phyloP scores from a whole-genome alignment of 257 asterid genomes.

The Fraxinus pennsylvanica region DNA sequence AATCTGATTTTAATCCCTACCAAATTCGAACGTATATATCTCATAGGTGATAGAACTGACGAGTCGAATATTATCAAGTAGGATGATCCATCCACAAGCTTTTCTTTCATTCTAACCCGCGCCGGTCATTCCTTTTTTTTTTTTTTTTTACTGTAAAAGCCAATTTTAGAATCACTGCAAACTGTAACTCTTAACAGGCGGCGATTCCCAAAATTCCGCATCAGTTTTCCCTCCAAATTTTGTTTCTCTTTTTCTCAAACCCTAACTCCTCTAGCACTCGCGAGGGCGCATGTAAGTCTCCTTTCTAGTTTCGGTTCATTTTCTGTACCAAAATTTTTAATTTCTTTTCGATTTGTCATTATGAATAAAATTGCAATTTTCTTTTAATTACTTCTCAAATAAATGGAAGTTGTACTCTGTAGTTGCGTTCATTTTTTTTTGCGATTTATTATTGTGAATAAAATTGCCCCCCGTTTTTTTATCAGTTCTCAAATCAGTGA shows the following conservation, averaged over 20 bases:
- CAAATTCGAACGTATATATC: too few species aligned
- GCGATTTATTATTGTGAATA: not conserved
- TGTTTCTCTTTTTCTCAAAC: slow-evolving; percentile 9
- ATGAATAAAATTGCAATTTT: not conserved
- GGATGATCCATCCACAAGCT: not conserved
- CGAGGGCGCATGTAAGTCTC: not conserved
- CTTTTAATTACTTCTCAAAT: slow-evolving; percentile 8
- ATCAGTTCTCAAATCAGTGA: not conserved
- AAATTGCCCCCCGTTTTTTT: not conserved
- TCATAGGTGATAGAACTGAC: too few species aligned
- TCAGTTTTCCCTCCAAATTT: slow-evolving; percentile 37
- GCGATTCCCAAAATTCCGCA: not conserved
- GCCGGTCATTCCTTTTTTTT: not conserved
- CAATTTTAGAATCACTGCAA: not conserved
- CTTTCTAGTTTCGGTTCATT: not conserved
- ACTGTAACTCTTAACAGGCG: not conserved
- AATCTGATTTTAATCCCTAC: too few species aligned
- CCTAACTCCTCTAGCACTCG: slow-evolving; percentile 10
- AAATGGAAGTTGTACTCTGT: not conserved
- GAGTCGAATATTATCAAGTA: not conserved
- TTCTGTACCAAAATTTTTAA: not conserved
- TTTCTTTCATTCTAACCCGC: not conserved
- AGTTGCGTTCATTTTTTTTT: not conserved
- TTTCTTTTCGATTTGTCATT: not conserved
- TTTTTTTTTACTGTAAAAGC: not conserved